Percentiles rank a stretch among this genome's conserved stretches.
Evolutionary conservation across 768 basidiomycete species (phyloP).

Genomic region (Gloeopeniophorella convolvens): DNA sequence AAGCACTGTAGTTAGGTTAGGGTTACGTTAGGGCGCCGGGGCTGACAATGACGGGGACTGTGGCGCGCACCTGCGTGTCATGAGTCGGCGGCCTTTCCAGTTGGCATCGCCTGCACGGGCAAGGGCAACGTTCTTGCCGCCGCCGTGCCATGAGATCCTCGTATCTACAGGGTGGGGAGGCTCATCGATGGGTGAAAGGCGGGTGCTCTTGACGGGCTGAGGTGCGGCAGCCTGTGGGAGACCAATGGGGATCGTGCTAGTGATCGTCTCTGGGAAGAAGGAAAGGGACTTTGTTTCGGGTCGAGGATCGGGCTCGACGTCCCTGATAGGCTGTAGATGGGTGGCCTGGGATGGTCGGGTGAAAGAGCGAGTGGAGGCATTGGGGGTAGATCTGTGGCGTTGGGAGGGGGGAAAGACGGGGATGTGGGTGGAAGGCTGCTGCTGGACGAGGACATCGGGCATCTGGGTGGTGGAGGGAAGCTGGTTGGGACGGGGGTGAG

Average conservation of each 20-base stretch:
- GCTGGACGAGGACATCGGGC: constrained; percentile 35
- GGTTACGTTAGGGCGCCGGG: constrained; percentile 4
- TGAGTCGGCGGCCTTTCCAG: constrained; percentile 62
- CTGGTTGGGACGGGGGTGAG: constrained; percentile 14
- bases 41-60: constrained; percentile 19
- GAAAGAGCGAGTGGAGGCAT: constrained; percentile 39
- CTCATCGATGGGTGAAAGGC: constrained; percentile 18
- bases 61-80: constrained; percentile 55
- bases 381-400: constrained; percentile 23
- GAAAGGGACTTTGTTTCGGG: constrained; percentile 19
- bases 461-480: constrained; percentile 29
- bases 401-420: constrained; percentile 27
- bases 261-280: constrained; percentile 53
- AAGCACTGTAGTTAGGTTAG: constrained; percentile 18
- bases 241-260: constrained; percentile 53
- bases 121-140: constrained; percentile 54
- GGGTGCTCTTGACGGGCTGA: constrained; percentile 13
- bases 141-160: constrained; percentile 60
- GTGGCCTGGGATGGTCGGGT: constrained; percentile 21
- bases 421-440: constrained; percentile 40
- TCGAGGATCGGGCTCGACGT: constrained; percentile 18
- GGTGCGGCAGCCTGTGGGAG: constrained; percentile 31
- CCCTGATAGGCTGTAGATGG: constrained; percentile 7
- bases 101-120: constrained; percentile 69
- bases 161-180: constrained; percentile 14